phyloP scores from a whole-genome alignment of 1,284 basidiomycete species.

The Cronartium quercuum region DNA sequence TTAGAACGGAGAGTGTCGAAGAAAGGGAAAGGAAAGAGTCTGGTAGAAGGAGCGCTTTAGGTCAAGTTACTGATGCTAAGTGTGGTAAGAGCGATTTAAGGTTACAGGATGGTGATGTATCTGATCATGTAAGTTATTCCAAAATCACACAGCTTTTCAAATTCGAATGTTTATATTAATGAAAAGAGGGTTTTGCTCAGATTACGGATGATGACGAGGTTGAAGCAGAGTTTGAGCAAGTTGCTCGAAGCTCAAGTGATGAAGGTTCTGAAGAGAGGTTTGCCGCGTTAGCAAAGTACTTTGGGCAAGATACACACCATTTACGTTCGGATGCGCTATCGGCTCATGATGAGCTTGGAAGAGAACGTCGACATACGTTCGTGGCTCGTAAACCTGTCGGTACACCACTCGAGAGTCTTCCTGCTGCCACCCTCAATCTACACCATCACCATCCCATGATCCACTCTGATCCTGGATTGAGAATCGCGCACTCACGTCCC shows the following conservation, averaged over 20 bases:
- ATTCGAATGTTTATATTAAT: background rate
- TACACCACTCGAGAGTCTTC: no score
- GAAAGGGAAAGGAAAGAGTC: no score
- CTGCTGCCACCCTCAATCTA: conserved; percentile 10
- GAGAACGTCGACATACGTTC: no score
- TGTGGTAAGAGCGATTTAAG: conserved; percentile 21
- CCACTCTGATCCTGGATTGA: background rate
- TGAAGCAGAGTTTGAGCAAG: background rate
- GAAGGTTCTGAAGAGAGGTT: no score
- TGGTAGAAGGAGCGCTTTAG: no score
- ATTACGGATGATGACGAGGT: background rate
- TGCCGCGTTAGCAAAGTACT: no score
- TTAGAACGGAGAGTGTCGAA: no score
- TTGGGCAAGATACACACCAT: no score
- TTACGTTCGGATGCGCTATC: no score
- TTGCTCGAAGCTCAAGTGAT: no score
- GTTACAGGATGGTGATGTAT: background rate
- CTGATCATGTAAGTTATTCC: conserved; percentile 7
- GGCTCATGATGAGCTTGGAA: no score
- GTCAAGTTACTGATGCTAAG: conserved; percentile 15
- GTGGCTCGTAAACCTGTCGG: no score
- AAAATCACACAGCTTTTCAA: background rate
- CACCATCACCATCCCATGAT: background rate
- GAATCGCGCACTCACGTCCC: conserved; percentile 8
- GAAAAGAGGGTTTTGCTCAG: background rate